A percentile compares a stretch with the other conserved stretches of the same genome.
Conservation (phyloP, 2,329 filamentous ascomycete species). For the Aspergillus pseudotamarii region DNA sequence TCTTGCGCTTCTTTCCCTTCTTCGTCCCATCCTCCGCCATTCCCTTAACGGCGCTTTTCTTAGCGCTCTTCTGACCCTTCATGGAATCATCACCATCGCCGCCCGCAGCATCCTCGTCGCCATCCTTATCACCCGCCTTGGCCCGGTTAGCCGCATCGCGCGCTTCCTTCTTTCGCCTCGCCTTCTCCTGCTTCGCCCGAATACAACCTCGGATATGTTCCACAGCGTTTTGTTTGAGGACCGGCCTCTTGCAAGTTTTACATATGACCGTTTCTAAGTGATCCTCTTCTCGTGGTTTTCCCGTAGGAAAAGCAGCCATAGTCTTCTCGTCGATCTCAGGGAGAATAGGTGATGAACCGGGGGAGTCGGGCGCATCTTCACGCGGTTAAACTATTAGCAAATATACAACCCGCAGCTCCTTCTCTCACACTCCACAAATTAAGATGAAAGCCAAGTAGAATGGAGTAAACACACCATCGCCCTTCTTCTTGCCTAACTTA, state of each 20-base stretch:
- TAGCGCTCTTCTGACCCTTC: slow-evolving; percentile 64
- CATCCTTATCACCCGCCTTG: slow-evolving; percentile 50
- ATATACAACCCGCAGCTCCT: neutral
- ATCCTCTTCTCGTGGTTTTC: slow-evolving; percentile 81
- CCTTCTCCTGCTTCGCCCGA: slow-evolving; percentile 80
- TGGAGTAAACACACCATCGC: slow-evolving; percentile 29
- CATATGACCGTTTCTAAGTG: slow-evolving; percentile 78
- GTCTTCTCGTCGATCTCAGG: slow-evolving; percentile 71
- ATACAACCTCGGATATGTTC: slow-evolving; percentile 83
- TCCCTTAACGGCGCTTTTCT: slow-evolving; percentile 57
- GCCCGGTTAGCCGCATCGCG: slow-evolving; percentile 70
- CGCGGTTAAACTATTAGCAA: neutral
- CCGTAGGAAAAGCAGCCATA: slow-evolving; percentile 77
- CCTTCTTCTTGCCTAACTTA: slow-evolving; percentile 34
- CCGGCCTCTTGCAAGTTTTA: slow-evolving; percentile 91
- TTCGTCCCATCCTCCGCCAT: slow-evolving; percentile 60
- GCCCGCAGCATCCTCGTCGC: slow-evolving; percentile 34
- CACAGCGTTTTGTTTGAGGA: slow-evolving; percentile 73
- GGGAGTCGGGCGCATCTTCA: slow-evolving; percentile 31
- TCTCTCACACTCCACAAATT: neutral
- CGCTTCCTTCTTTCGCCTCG: slow-evolving; percentile 74
- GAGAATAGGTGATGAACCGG: slow-evolving; percentile 45
- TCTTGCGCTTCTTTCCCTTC: slow-evolving; percentile 78
- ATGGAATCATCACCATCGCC: slow-evolving; percentile 50
- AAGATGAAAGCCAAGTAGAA: neutral